Base-by-base conservation (phyloP, 148 eudicot genomes). In the Limonium bicolor region DNA sequence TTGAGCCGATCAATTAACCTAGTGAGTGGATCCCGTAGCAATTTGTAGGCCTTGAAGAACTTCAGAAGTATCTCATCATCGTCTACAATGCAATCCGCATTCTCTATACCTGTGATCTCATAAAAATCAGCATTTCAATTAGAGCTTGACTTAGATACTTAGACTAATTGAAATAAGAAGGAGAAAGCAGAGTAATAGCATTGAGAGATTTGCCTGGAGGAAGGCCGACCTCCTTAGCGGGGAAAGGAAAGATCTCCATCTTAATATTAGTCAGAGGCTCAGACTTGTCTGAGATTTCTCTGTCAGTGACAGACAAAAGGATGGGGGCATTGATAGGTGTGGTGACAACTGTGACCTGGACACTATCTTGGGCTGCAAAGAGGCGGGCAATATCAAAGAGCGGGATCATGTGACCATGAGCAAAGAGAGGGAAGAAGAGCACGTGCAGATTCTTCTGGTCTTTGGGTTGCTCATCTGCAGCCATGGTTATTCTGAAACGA, bases 361-460 rank as follows among this genome's bases (percentile, higher is more conserved):
- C 35, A 6, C 59, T 34, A 3, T 46, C 71, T 2, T 50, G 65
- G 18, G 43, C 14, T 3, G 71, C 50, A 9, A 70, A 61, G 23
- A 61, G 41, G 12, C 59, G 41, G 14, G 68, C 71, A 16, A 53
- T 31, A 23, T 65, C 58, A 3, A 58, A 46, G 12, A 38, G 6
- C 1, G 71, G 76, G 19, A 61, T 43, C 61, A 61, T 56, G 40
- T 65, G 71, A 42, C 76, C 47, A 4, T 53, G 40, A 3, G 61
- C 55, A 39, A 59, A 40, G 11, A 31, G 45, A 0, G 73, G 69
- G 26, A 68, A 36, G 73, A 68, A 38, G 3, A 63, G 14, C 9
- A 61, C 45, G 40, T 62, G 63, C 24, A 57, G 25, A 14, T 16
- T 20, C 2, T n/a, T 10, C 13, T 35, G 38, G 16, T 7, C 38